A percentile compares a stretch with the other conserved stretches of the same genome.
phyloP scores from a whole-genome alignment of 2,329 filamentous ascomycete genomes.

The Exophiala xenobiotica region DNA sequence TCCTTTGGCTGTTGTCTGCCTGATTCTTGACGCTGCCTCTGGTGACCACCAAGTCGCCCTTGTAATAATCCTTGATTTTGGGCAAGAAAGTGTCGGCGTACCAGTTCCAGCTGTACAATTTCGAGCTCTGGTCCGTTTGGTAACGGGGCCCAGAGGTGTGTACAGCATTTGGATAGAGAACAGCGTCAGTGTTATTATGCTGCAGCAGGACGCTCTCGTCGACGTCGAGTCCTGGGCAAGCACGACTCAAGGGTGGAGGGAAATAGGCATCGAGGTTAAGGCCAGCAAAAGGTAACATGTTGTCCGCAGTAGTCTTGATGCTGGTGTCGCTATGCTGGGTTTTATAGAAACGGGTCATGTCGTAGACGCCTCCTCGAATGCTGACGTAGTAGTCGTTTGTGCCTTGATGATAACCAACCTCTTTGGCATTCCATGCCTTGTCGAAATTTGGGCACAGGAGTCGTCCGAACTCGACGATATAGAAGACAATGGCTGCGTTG shows the following conservation, averaged over 20 bases:
- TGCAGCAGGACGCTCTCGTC: conserved; percentile 49
- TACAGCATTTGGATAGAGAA: conserved; percentile 54
- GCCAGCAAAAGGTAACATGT: conserved; percentile 78
- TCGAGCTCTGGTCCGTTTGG: conserved; percentile 57
- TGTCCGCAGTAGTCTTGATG: conserved; percentile 57
- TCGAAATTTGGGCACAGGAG: conserved; percentile 87
- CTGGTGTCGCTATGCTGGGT: conserved; percentile 75
- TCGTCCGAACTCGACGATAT: conserved; percentile 82
- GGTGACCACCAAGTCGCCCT: conserved; percentile 79
- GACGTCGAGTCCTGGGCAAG: conserved; percentile 72
- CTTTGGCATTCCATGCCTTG: conserved; percentile 75
- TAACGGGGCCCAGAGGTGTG: conserved; percentile 68
- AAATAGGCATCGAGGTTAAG: conserved; percentile 83
- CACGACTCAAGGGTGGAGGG: conserved; percentile 68
- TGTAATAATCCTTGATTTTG: conserved; percentile 79
- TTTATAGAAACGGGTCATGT: conserved; percentile 85
- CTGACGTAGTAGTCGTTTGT: conserved; percentile 80
- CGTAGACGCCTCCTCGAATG: conserved; percentile 85
- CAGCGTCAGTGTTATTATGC: conserved; percentile 66
- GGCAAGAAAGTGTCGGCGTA: conserved; percentile 73
- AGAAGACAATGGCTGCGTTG: conserved; percentile 83
- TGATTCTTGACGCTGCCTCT: conserved; percentile 59
- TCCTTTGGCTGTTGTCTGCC: conserved; percentile 65
- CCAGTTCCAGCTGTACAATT: conserved; percentile 68
- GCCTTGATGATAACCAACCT: conserved; percentile 71